Evolutionary conservation across 306 rosid species (phyloP), one percentile per base, ranked within the genome.

Genomic region (Quillaja saponaria): DNA sequence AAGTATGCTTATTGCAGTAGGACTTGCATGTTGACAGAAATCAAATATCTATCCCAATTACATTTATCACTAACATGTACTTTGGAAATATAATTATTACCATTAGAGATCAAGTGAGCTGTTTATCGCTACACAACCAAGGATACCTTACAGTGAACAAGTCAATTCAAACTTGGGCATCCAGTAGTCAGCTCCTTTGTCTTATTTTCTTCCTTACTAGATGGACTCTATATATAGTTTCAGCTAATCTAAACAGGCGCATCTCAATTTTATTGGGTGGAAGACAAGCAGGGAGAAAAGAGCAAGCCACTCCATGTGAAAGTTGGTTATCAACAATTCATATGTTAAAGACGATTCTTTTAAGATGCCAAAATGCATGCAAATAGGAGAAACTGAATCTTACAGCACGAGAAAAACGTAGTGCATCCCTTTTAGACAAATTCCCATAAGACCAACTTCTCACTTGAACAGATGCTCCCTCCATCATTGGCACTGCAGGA

Each of bases 401-500:
- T 87, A 94, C 99, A 35, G 91, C 82, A 63, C 99, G 99, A 69
- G 83, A 83, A 85, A 94, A 85, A 17, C 95, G 87, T 19, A 72
- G 78, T 39, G 96, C 97, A 14, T 89, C 99, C 74, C 90, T 85
- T 75, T 94, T 94, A 13, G 90, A 77, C 75, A 94, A 81, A 77
- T 81, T 94, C 73, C 99, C 99, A 72, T 78, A 81, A 39, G 99
- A 85, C 99, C 99, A 94, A 69, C 75, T 76, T 71, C 97, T 85
- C 72, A 82, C 95, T 94, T 94, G 99, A 73, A 76, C 81, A 58
- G 85, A 72, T 54, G 99, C 91, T 67, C 99, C 99, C 6, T 80
- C 99, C 17, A 94, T 69, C 91, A 94, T 85, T 54, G 99, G 97
- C 28, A 60, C 87, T 61, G 87, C 76, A 15, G 86, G 87, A 68